Conservation (phyloP, 2,329 filamentous ascomycete species). For the Coniella vitis region DNA sequence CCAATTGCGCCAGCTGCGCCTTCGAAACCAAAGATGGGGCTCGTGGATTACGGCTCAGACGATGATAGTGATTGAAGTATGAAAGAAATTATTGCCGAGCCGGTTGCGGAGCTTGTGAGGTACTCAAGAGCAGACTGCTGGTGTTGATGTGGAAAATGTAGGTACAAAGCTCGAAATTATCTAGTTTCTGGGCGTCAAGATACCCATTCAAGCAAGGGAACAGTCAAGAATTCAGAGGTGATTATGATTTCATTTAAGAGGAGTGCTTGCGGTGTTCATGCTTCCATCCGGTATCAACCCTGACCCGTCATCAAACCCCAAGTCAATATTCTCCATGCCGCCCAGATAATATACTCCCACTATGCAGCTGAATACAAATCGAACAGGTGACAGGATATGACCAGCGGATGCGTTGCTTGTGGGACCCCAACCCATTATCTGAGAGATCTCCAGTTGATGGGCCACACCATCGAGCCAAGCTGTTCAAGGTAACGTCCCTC, state of each 20-base stretch:
- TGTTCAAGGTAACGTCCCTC: neutral
- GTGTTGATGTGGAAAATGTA: no score
- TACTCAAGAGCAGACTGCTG: no score
- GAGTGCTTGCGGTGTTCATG: constrained; percentile 7
- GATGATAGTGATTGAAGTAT: constrained; percentile 32
- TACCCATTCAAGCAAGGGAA: no score
- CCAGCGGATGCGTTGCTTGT: no score
- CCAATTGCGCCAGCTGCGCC: neutral
- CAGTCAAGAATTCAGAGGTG: neutral
- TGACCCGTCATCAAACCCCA: neutral
- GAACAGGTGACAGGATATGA: neutral
- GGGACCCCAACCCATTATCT: no score
- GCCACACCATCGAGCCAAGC: neutral
- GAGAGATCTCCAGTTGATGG: no score
- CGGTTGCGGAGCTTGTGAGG: no score
- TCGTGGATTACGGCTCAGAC: constrained; percentile 53
- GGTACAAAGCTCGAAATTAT: no score
- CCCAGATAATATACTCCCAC: neutral
- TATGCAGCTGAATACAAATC: neutral
- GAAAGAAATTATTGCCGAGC: neutral
- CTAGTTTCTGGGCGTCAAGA: no score
- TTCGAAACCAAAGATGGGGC: constrained; percentile 28
- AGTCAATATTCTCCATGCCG: neutral
- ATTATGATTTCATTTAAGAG: neutral
- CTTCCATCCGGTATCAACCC: constrained; percentile 7